Evolutionary conservation across 176 grass and related monocot genomes (phyloP).

Genomic region (Carex kokanica): DNA sequence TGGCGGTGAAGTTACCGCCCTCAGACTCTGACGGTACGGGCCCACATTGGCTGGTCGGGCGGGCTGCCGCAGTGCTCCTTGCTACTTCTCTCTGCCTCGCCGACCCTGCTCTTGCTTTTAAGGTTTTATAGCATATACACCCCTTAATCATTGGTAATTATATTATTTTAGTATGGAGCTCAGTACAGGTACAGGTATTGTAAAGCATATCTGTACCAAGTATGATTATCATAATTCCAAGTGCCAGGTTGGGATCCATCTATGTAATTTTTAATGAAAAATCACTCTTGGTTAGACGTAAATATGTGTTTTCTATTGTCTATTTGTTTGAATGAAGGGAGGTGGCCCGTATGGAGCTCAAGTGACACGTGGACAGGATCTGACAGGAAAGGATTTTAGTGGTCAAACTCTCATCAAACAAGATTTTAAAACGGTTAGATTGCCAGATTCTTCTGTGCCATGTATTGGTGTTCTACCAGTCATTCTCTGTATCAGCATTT

Average conservation of each 20-base stretch:
- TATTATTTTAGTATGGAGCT: not conserved
- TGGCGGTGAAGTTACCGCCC: not conserved
- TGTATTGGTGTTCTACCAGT: not conserved
- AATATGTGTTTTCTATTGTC: constrained; percentile 5
- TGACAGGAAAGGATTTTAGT: constrained; percentile 92
- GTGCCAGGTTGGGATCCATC: not conserved
- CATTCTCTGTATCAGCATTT: not conserved
- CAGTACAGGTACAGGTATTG: not conserved
- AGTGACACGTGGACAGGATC: constrained; percentile 88
- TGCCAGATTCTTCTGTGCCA: not conserved
- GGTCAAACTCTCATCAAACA: constrained; percentile 86
- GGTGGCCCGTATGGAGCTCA: constrained; percentile 80
- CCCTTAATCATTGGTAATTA: not conserved
- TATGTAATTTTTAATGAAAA: not conserved
- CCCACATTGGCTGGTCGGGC: constrained; percentile 35
- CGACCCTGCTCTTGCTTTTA: constrained; percentile 69
- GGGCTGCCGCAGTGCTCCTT: constrained; percentile 49
- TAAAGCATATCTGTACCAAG: not conserved
- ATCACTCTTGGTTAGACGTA: not conserved
- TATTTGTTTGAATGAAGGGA: constrained; percentile 38
- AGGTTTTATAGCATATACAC: constrained; percentile 30
- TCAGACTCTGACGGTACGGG: not conserved
- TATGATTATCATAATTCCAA: not conserved
- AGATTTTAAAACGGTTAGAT: constrained; percentile 86
- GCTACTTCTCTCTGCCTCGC: constrained; percentile 57